Evolutionary conservation across 495 filamentous ascomycete genomes (phyloP), one percentile per base, ranked within the genome.

Genomic region (Hypoxylon cercidicola): DNA sequence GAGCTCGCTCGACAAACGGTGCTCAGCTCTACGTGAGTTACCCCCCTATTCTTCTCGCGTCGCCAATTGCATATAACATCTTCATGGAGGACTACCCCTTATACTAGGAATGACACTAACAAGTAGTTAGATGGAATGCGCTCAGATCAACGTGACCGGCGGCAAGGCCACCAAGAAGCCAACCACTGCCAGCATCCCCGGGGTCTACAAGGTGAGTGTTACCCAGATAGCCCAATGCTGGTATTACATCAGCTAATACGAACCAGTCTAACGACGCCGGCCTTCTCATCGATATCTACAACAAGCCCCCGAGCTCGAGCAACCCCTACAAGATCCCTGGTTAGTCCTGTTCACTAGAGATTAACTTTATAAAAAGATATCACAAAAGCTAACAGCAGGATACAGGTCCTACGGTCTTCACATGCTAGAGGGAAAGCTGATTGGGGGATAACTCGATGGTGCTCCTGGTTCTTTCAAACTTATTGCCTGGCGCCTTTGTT

Each of bases 1-100:
- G 59, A 23, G 79, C 79, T 0, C 55, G 73, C 0, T 71, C 70
- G 0, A 25, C 51, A 0, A 75, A 70, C 9, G 77, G 78, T 5
- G 81, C 82, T 2, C 82, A 86, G 68, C 76, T 86, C 20, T 86
- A 83, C 49, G 80, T 83, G 63, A 40, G 73, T 68, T n/a, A 32
- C 39, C 20, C 34, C 23, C 10, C 37, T 2, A 9, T 28, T 2
- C 45, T 30, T n/a, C 18, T 62, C 20, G 1, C 32, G 10, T 12
- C 34, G 13, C 13, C 3, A n/a, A n/a, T n/a, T n/a, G n/a, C n/a
- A n/a, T n/a, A n/a, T n/a, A n/a, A n/a, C n/a, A n/a, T n/a, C n/a
- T n/a, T n/a, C n/a, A 10, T 54, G 69, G 70, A 63, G 71, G 34
- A 6, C 7, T 2, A 34, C 11, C 30, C 55, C 32, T 16, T 11